Evolutionary conservation across 2,329 filamentous ascomycete species (phyloP).

Genomic region (Dactylonectria estremocensis): DNA sequence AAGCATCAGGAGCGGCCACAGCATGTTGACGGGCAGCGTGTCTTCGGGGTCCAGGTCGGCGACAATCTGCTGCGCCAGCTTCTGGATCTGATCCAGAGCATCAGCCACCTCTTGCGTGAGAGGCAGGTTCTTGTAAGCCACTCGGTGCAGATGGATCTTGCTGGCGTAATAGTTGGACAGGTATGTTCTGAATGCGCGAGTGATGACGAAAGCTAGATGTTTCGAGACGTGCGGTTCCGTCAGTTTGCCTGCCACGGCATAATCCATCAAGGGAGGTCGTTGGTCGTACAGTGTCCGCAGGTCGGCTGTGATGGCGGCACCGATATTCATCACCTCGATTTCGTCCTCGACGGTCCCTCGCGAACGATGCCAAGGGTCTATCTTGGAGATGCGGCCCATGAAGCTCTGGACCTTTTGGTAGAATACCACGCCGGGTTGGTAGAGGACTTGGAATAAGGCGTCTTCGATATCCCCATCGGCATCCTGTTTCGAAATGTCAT

Average conservation of each 20-base stretch:
- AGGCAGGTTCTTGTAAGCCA: constrained; percentile 69
- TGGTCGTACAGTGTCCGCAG: constrained; percentile 65
- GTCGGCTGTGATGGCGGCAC: constrained; percentile 65
- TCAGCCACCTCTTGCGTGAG: constrained; percentile 64
- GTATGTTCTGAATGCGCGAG: constrained; percentile 68
- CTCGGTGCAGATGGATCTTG: constrained; percentile 70
- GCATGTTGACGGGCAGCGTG: constrained; percentile 68
- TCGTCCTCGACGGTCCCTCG: constrained; percentile 71
- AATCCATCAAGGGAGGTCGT: constrained; percentile 69
- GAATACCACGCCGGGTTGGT: constrained; percentile 70
- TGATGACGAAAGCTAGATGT: constrained; percentile 65
- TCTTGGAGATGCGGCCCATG: constrained; percentile 70
- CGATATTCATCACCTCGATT: constrained; percentile 71
- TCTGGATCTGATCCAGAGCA: constrained; percentile 65
- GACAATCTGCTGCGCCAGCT: constrained; percentile 61
- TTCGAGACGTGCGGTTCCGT: constrained; percentile 63
- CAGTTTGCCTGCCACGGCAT: constrained; percentile 67
- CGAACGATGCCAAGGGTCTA: constrained; percentile 70
- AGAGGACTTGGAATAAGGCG: constrained; percentile 68
- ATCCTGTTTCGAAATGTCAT: constrained; percentile 42
- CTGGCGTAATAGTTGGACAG: constrained; percentile 70
- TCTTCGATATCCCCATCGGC: constrained; percentile 61
- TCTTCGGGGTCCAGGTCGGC: constrained; percentile 58
- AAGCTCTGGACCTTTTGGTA: constrained; percentile 72
- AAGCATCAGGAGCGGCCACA: constrained; percentile 71